Evolutionary conservation across 108 stramenopile genomes (phyloP), one percentile per base, ranked within the genome.

Genomic region (Nitzschia palea): DNA sequence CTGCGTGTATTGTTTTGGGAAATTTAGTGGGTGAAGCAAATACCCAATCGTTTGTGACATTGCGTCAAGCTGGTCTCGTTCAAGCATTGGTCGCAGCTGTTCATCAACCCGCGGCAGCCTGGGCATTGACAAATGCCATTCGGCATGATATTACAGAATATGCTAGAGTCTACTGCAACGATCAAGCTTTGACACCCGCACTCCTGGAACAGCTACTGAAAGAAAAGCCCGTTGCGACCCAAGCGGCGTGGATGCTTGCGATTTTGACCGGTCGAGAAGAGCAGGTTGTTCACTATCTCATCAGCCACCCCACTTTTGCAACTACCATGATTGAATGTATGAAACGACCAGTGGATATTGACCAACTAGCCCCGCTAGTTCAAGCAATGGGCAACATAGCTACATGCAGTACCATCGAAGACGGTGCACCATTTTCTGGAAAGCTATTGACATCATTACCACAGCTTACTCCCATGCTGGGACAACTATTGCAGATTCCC

Each of bases 41-140:
- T 3, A 33, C 44, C 28, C 65, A 65, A 18, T 27, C 45, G 30
- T 65, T 45, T 65, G 31, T 27, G 31, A 35, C 33, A n/a, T 26
- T 65, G 34, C 48, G 43, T 17, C 51, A 65, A 50, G 55, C 62
- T 0, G 47, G 71, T n/a, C 50, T 74, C 6, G 34, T 74, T 28
- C 55, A 22, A 53, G 54, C 65, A 12, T 56, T 74, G 33, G 33
- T 52, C 0, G 33, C 65, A 0, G 44, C 45, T 15, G 26, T 65
- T 40, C 51, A 36, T 32, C 65, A 53, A 6, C 55, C 67, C 10
- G 54, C 62, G 35, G 74, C 74, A 2, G 67, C 67, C 20, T 76
- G 74, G 74, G 67, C 74, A 6, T 44, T 76, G 44, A 76, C 74
- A 42, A 76, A 76, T 62, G 60, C 65, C 40, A 68, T 76, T 62